Percentiles rank a stretch among this genome's conserved stretches.
Conservation (phyloP, 140 eudicot genomes). For the Senecio squalidus region DNA sequence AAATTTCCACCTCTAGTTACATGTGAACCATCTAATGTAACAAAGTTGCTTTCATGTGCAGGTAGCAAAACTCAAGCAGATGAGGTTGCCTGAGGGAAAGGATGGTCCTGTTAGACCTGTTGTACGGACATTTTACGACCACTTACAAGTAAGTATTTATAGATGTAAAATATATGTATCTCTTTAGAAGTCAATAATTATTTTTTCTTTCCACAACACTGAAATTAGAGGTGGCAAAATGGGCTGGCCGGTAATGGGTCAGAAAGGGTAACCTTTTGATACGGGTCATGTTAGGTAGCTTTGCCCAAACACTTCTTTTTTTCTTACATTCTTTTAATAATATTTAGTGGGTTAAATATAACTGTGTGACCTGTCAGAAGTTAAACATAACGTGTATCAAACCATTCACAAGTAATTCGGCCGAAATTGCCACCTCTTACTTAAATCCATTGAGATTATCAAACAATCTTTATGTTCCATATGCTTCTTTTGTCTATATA, state of each 20-base stretch:
- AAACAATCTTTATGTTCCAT: background rate
- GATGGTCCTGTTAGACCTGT: slow-evolving; percentile 86
- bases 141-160: slow-evolving; percentile 55
- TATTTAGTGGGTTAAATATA: too few species aligned
- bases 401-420: too few species aligned
- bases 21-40: background rate
- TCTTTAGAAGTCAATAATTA: background rate
- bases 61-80: slow-evolving; percentile 79
- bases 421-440: too few species aligned
- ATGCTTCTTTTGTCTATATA: background rate
- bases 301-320: too few species aligned
- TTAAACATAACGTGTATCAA: too few species aligned
- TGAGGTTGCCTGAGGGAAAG: slow-evolving; percentile 73
- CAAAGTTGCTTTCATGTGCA: slow-evolving; percentile 26
- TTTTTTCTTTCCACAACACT: background rate
- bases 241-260: too few species aligned
- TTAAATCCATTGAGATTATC: background rate
- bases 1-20: background rate
- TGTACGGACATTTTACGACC: slow-evolving; percentile 77
- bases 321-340: too few species aligned
- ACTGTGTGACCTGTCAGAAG: too few species aligned
- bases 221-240: too few species aligned
- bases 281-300: too few species aligned
- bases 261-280: too few species aligned
- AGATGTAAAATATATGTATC: background rate